Evolutionary conservation across 1,284 basidiomycete genomes (phyloP), one percentile per base, ranked within the genome.

Genomic region (Coniferiporia weirii): DNA sequence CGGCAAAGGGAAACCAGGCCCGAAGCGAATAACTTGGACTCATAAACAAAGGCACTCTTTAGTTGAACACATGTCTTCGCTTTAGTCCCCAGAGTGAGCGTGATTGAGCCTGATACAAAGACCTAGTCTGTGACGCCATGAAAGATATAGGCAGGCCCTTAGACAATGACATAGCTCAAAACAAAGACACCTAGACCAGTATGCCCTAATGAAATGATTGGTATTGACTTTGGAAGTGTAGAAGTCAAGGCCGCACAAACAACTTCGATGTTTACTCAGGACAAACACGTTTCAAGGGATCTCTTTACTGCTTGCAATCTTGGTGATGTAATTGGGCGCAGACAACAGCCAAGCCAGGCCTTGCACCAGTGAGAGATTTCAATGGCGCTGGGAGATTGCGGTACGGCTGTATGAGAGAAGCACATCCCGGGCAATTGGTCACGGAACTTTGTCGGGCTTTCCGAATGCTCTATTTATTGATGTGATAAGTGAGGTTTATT

Each of bases 361-460:
- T 27, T 27, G 27, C 27, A 51, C 10, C 10, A 15, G 35, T 20
- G 49, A 35, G 49, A 51, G 22, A 10, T 22, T 9, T 22, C 17
- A 27, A 27, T 20, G 27, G 17, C n/a, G 5, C 38, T 40, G 38
- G 27, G 27, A 40, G 38, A 40, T 40, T 15, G 38, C 38, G 38
- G 8, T 12, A 15, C 38, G 15, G 38, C 8, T 15, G 38, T 40
- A 15, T 40, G 15, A 40, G 8, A 40, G 15, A 40, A n/a, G n/a
- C n/a, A n/a, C 10, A 20, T 52, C 36, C 34, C 17, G 22, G 15
- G 50, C 19, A 51, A 52, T 52, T 22, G 20, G n/a, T 58, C 38
- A 27, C 56, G 56, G 56, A 45, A 47, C 20, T 20, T 58, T 58
- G 27, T 58, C 56, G 56, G 52, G 20, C 17, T 54, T 44, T 43